These are phyloP conservation scores for Hura crepitans DNA, from an alignment of 441 rosid species.

Conservation along the genomic window DNA sequence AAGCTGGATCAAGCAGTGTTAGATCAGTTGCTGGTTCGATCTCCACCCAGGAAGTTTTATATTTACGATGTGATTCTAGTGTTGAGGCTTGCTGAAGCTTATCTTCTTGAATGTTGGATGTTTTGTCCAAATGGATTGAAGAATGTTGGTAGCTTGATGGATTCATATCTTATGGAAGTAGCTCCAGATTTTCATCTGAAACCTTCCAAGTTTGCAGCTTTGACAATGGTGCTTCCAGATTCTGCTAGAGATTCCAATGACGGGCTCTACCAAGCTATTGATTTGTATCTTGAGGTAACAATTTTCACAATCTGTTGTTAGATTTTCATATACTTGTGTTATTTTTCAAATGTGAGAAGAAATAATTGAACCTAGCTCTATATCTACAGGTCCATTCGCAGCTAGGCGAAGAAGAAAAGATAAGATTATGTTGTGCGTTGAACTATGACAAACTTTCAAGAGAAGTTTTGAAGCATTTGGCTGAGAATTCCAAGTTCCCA, in stretches of 20 bases:
- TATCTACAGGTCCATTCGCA: conserved; percentile 40
- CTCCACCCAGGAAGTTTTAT: conserved; percentile 25
- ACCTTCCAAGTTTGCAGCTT: conserved; percentile 36
- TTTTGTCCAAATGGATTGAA: conserved; percentile 17
- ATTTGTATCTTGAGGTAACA: conserved; percentile 53
- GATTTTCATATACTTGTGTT: background rate
- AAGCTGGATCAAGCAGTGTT: conserved; percentile 47
- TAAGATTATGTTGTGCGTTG: conserved; percentile 35
- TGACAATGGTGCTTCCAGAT: conserved; percentile 38
- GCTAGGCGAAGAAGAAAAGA: conserved; percentile 32
- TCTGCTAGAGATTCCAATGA: conserved; percentile 42
- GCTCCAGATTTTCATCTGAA: conserved; percentile 41
- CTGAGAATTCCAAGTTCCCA: conserved; percentile 40
- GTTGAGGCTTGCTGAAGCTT: conserved; percentile 36
- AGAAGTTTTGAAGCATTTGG: conserved; percentile 29
- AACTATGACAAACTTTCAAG: conserved; percentile 44
- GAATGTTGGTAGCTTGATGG: conserved; percentile 42
- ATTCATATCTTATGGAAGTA: conserved; percentile 46
- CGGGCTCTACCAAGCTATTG: conserved; percentile 43
- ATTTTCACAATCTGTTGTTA: conserved; percentile 15
- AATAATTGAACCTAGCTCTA: conserved; percentile 15
- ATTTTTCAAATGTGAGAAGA: background rate
- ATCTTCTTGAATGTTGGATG: conserved; percentile 22
- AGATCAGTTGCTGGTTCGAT: conserved; percentile 39
- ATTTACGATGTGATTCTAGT: conserved; percentile 45